Evolutionary conservation across 2,329 filamentous ascomycete species (phyloP), one percentile per base, ranked within the genome.

Genomic region (Pyrenophora tritici-repentis): DNA sequence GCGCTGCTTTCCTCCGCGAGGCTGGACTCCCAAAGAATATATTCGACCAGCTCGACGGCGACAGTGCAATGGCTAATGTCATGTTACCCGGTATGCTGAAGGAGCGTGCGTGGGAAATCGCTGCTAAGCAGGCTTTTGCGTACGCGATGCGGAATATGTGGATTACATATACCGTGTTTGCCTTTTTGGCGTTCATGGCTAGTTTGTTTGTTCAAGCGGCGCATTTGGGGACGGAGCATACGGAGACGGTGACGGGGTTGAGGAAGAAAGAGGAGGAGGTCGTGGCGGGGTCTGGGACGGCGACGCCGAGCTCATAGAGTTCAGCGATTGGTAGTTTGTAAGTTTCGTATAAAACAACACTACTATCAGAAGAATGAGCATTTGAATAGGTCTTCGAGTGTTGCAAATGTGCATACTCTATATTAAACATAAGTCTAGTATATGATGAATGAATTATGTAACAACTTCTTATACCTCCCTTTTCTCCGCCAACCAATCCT

Each of bases 61-160:
- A 77, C 54, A 79, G 80, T 49, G 83, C 87, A 20, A 80, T 83
- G 17, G 81, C 86, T 16, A 85, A 83, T 66, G 83, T 86, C 2
- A 75, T 79, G 47, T 58, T 83, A 5, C 80, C 88, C 3, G 74
- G 77, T 6, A 63, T 64, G 0, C 72, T 90, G 6, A 72, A 75
- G 50, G 66, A 73, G 0, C 71, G 76, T 0, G 70, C 68, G 1
- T 76, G 83, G 51, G 78, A 75, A 52, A 43, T 60, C 2, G 71
- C 74, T 9, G 73, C 77, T 0, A 75, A 77, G 39, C 57, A 68
- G 12, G 75, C 74, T 0, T 80, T 79, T 61, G 73, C 78, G 7
- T 63, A 73, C 36, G 73, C 73, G 16, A 68, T 76, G 48, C 68
- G 73, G 44, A 75, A 75, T 12, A 78, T 80, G 75, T 81, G 78